phyloP scores from a whole-genome alignment of 2,329 filamentous ascomycete genomes.

The Rutstroemia sp. region DNA sequence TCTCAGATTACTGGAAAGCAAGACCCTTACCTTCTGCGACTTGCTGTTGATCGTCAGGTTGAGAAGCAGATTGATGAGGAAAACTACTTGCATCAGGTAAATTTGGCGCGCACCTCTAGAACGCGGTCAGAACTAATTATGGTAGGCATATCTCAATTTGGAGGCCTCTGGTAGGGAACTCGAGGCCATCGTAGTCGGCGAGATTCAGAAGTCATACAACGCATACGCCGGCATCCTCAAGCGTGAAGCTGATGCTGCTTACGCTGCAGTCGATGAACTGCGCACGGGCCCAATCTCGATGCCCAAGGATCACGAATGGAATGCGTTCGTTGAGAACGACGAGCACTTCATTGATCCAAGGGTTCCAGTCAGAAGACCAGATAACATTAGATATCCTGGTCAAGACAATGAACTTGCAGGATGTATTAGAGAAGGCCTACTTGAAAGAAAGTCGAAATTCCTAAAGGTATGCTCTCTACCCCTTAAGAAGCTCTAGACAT shows the following conservation, averaged over 20 bases:
- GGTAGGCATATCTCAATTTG: conserved; percentile 83
- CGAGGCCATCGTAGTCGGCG: conserved; percentile 91
- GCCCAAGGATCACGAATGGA: conserved; percentile 89
- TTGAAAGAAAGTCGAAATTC: conserved; percentile 98
- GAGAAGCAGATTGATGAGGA: conserved; percentile 94
- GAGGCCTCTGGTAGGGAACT: conserved; percentile 91
- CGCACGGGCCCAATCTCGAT: conserved; percentile 82
- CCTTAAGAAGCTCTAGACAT: background rate
- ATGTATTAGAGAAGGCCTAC: conserved; percentile 81
- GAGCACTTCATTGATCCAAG: conserved; percentile 83
- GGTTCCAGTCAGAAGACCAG: conserved; percentile 66
- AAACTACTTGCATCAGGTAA: conserved; percentile 87
- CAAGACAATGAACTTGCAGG: conserved; percentile 71
- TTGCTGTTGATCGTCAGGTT: conserved; percentile 82
- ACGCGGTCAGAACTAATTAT: conserved; percentile 19
- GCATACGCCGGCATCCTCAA: conserved; percentile 87
- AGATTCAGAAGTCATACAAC: conserved; percentile 97
- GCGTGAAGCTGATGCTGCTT: conserved; percentile 78
- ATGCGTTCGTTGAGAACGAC: conserved; percentile 68
- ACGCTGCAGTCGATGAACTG: conserved; percentile 71
- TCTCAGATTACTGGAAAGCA: conserved; percentile 72
- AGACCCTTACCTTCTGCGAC: conserved; percentile 81
- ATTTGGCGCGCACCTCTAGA: conserved; percentile 23
- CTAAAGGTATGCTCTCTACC: conserved; percentile 35
- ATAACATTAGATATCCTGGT: conserved; percentile 87